Conservation (phyloP, 208 protist genomes). For the Crithidia fasciculata region DNA sequence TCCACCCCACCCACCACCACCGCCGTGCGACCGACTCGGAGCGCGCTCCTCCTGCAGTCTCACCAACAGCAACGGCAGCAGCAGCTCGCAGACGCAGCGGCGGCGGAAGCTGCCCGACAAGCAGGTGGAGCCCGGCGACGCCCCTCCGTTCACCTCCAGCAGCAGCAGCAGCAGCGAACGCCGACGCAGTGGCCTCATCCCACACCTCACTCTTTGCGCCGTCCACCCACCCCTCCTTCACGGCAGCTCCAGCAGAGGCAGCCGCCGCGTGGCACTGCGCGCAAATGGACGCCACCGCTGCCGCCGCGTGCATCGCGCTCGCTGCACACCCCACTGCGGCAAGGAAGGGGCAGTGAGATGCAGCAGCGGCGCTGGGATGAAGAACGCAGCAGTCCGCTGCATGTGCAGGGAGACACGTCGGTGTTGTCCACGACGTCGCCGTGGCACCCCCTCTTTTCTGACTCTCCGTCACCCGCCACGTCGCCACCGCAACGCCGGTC, state of each 20-base stretch:
- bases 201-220: neutral
- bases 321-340: no score
- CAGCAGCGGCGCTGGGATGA: no score
- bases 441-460: conserved; percentile 20
- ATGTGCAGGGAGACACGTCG: neutral
- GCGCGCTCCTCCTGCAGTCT: conserved; percentile 23
- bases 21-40: conserved; percentile 22
- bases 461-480: conserved; percentile 1
- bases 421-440: neutral
- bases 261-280: neutral
- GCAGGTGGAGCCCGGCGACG: neutral
- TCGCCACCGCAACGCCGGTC: neutral
- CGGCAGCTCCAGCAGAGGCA: neutral
- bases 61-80: conserved; percentile 1
- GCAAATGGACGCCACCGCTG: no score
- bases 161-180: no score
- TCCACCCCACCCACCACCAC: conserved; percentile 11
- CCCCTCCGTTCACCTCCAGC: neutral
- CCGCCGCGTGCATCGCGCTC: no score
- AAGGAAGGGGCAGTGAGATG: no score
- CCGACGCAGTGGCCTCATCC: neutral
- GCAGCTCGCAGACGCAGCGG: neutral
- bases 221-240: conserved; percentile 10
- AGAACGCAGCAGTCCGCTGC: neutral
- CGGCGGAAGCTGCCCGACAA: neutral